These are phyloP conservation scores for Exophiala spinifera DNA, from an alignment of 2,329 filamentous ascomycete genomes.

Conservation along the genomic window DNA sequence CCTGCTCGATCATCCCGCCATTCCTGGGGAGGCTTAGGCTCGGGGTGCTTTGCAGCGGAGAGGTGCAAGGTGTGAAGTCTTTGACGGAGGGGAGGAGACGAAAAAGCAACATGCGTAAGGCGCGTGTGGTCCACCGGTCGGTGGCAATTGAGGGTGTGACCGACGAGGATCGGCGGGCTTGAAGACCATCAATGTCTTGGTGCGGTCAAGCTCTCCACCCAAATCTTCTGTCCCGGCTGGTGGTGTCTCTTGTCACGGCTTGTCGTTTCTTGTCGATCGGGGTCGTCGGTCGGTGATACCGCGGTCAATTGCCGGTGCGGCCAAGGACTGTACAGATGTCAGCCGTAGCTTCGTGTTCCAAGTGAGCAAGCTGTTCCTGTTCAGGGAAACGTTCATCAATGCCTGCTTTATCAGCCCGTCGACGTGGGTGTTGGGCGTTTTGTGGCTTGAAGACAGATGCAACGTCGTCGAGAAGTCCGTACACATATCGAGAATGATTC, in stretches of 20 bases:
- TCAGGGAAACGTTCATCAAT: too few relatives aligned
- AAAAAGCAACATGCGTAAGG: neutral
- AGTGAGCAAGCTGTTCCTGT: too few relatives aligned
- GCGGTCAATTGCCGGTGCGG: neutral
- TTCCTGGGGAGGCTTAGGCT: neutral
- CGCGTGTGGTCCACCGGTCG: too few relatives aligned
- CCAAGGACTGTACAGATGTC: too few relatives aligned
- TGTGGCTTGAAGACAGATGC: too few relatives aligned
- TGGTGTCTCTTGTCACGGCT: neutral
- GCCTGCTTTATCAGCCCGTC: too few relatives aligned
- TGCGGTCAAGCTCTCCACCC: neutral
- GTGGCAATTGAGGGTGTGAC: neutral
- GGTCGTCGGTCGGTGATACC: neutral
- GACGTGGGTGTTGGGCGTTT: too few relatives aligned
- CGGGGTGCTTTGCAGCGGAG: neutral
- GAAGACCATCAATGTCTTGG: neutral
- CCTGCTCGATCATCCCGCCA: neutral
- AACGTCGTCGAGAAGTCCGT: too few relatives aligned
- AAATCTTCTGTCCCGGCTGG: neutral
- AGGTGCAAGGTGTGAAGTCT: neutral
- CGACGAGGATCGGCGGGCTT: neutral
- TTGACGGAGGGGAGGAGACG: neutral
- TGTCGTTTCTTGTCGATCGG: neutral
- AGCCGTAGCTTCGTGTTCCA: too few relatives aligned
- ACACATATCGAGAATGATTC: too few relatives aligned